phyloP scores from a whole-genome alignment of 306 rosid genomes.

The Quercus alba region DNA sequence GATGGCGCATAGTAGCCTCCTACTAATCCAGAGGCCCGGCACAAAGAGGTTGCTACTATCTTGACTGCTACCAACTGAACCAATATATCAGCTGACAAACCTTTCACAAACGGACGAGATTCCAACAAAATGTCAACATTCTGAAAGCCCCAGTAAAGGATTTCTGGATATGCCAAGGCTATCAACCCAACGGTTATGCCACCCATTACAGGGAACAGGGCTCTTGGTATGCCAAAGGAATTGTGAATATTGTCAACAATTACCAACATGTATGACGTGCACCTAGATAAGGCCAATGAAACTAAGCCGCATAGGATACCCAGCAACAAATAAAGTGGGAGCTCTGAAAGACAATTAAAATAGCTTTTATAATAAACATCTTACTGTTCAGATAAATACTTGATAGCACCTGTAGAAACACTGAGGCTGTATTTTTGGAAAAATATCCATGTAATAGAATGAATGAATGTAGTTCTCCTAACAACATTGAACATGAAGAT shows the following conservation, averaged over 20 bases:
- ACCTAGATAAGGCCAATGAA: constrained; percentile 74
- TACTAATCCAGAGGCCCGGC: constrained; percentile 90
- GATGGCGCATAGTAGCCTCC: constrained; percentile 98
- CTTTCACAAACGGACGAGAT: constrained; percentile 78
- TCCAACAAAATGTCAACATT: constrained; percentile 88
- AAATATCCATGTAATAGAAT: constrained; percentile 9
- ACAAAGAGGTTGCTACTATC: constrained; percentile 81
- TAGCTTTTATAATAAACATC: constrained; percentile 29
- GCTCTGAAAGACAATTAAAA: constrained; percentile 71
- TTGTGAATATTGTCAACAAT: constrained; percentile 56
- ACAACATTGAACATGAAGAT: not conserved
- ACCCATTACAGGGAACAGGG: constrained; percentile 71
- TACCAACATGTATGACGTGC: constrained; percentile 69
- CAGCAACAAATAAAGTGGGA: constrained; percentile 88
- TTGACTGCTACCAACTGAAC: constrained; percentile 80
- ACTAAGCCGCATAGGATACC: constrained; percentile 86
- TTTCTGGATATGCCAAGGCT: constrained; percentile 91
- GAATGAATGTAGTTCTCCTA: constrained; percentile 8
- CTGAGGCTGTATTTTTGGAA: constrained; percentile 14
- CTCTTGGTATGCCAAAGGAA: constrained; percentile 50
- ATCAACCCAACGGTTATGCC: constrained; percentile 78
- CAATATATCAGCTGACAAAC: constrained; percentile 68
- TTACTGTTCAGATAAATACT: constrained; percentile 23
- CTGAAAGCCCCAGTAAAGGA: constrained; percentile 94
- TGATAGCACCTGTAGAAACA: constrained; percentile 5